Evolutionary conservation across 139 green algal species (phyloP).

Genomic region (Chlamydomonas sp.): DNA sequence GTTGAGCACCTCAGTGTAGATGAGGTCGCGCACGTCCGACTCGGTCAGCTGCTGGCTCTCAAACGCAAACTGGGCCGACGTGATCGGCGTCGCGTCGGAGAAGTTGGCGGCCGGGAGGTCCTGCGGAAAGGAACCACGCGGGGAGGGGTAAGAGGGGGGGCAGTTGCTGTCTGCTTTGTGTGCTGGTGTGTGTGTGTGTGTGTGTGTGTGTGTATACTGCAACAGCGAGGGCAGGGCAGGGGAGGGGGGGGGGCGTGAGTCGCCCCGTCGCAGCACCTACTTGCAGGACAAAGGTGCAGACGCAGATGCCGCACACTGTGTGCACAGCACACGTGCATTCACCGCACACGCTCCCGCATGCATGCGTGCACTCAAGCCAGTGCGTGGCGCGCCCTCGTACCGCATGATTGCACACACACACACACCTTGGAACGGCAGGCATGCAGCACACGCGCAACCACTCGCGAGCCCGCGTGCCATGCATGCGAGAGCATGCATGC

Average conservation of each 20-base stretch:
- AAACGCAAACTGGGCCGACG: slow-evolving; percentile 23
- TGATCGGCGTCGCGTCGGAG: background rate
- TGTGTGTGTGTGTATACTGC: background rate
- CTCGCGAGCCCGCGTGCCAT: background rate
- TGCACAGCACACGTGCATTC: background rate
- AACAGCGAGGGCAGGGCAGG: background rate
- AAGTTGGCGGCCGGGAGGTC: too few relatives aligned
- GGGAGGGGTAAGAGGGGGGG: background rate
- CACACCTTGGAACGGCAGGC: background rate
- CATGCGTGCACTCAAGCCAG: too few relatives aligned
- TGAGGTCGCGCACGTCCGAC: slow-evolving; percentile 23
- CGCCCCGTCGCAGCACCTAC: background rate
- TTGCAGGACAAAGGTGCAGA: background rate
- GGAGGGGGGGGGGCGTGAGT: background rate
- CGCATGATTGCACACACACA: background rate
- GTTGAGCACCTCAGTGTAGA: slow-evolving; percentile 35
- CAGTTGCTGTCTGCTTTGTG: background rate
- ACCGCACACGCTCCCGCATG: too few relatives aligned
- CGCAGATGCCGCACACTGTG: background rate
- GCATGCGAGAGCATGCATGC: background rate
- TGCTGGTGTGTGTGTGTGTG: background rate
- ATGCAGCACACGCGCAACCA: background rate
- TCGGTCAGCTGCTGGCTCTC: slow-evolving; percentile 22
- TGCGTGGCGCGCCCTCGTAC: background rate
- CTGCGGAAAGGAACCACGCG: background rate